These are phyloP conservation scores for Daldinia caldariorum DNA, from an alignment of 495 filamentous ascomycete genomes.

Conservation along the genomic window DNA sequence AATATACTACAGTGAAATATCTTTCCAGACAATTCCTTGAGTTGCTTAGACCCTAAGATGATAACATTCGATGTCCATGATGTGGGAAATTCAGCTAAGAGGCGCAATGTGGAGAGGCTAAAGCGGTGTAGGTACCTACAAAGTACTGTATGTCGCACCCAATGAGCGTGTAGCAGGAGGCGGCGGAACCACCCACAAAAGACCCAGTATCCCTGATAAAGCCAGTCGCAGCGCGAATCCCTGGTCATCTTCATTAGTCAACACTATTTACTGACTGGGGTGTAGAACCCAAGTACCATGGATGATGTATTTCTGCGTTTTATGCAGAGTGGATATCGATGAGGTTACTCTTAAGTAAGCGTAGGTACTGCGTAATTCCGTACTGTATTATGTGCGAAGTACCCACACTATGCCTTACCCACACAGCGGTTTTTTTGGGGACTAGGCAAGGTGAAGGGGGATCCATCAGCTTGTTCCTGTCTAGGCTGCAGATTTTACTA, in stretches of 20 bases:
- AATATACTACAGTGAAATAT: constrained; percentile 13
- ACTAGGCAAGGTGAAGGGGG: constrained; percentile 20
- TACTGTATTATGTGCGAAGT: constrained; percentile 4
- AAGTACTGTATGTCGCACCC: constrained; percentile 25
- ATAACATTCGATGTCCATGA: constrained; percentile 15
- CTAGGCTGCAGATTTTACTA: constrained; percentile 8
- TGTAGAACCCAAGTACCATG: constrained; percentile 41
- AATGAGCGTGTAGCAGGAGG: constrained; percentile 20
- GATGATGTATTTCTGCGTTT: constrained; percentile 30
- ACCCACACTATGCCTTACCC: background rate
- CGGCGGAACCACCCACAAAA: constrained; percentile 43
- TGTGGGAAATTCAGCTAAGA: constrained; percentile 22
- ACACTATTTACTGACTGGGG: constrained; percentile 21
- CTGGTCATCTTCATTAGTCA: constrained; percentile 41
- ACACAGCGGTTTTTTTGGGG: background rate
- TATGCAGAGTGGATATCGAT: constrained; percentile 41
- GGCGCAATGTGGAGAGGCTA: constrained; percentile 37
- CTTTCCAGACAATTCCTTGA: background rate
- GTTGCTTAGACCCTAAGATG: constrained; percentile 5
- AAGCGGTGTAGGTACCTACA: constrained; percentile 38
- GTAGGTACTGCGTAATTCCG: constrained; percentile 10
- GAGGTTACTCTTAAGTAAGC: constrained; percentile 25
- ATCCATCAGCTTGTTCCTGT: constrained; percentile 19
- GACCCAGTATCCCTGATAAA: constrained; percentile 43
- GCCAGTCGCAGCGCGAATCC: constrained; percentile 41